phyloP scores from a whole-genome alignment of 2,329 filamentous ascomycete genomes.

The Monosporascus ibericus region DNA sequence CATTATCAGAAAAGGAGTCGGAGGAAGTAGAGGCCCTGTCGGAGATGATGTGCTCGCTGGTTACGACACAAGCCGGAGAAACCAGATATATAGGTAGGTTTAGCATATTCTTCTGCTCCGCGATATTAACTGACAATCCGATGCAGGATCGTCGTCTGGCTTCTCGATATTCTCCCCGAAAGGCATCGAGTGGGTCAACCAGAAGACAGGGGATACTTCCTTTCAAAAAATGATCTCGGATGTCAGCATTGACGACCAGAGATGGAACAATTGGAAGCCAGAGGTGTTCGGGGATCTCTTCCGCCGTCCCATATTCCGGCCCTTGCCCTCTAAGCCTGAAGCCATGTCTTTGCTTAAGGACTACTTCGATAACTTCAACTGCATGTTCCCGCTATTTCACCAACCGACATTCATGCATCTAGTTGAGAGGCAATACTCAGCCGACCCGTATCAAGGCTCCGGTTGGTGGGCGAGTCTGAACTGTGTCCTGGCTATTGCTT shows the following conservation, averaged over 20 bases:
- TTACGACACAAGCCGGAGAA: slow-evolving; percentile 91
- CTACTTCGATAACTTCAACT: slow-evolving; percentile 98
- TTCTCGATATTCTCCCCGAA: slow-evolving; percentile 99
- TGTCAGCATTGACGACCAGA: slow-evolving; percentile 86
- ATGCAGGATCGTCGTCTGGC: slow-evolving; percentile 76
- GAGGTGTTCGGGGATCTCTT: slow-evolving; percentile 94
- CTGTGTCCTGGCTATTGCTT: slow-evolving; percentile 85
- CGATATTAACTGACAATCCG: slow-evolving; percentile 3
- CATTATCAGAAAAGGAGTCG: slow-evolving; percentile 37
- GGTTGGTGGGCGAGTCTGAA: slow-evolving; percentile 99
- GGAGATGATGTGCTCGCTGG: slow-evolving; percentile 98
- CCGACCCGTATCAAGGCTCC: slow-evolving; percentile 87
- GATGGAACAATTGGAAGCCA: slow-evolving; percentile 97
- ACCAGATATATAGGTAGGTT: slow-evolving; percentile 84
- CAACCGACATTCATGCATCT: slow-evolving; percentile 98
- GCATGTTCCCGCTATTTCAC: slow-evolving; percentile 96
- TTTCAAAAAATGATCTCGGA: slow-evolving; percentile 94
- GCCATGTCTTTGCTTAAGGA: slow-evolving; percentile 83
- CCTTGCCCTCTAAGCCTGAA: slow-evolving; percentile 79
- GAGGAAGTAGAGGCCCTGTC: slow-evolving; percentile 81
- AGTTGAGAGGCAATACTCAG: slow-evolving; percentile 87
- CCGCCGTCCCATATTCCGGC: slow-evolving; percentile 74
- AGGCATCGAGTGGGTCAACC: slow-evolving; percentile 96
- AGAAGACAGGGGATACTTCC: slow-evolving; percentile 91
- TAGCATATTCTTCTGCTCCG: neutral